Conservation (phyloP, 1,139 yeast species). For the Saccharomyces hybrid region DNA sequence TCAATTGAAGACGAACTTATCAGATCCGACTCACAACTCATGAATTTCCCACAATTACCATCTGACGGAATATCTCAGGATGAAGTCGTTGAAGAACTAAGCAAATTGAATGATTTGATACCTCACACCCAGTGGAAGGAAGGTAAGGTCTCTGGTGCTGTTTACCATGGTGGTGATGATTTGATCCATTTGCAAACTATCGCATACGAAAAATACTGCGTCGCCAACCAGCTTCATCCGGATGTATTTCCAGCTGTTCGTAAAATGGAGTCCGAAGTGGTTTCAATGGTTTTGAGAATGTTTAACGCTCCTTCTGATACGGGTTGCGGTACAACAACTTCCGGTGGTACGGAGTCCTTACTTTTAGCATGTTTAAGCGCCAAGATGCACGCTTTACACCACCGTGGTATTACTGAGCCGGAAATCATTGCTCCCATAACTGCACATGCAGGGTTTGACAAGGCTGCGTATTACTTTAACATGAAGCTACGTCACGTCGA, state of each 20-base stretch:
- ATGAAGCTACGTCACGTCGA: conserved; percentile 80
- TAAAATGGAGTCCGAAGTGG: conserved; percentile 94
- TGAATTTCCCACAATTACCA: conserved; percentile 49
- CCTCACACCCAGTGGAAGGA: conserved; percentile 72
- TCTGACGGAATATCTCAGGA: conserved; percentile 44
- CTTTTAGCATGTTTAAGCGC: conserved; percentile 84
- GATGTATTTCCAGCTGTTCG: conserved; percentile 96
- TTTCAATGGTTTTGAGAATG: conserved; percentile 75
- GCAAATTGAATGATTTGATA: conserved; percentile 38
- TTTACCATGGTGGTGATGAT: conserved; percentile 86
- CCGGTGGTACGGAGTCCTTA: conserved; percentile 96
- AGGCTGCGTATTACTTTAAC: conserved; percentile 86
- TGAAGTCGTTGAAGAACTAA: conserved; percentile 43
- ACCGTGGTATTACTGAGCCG: conserved; percentile 60
- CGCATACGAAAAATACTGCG: conserved; percentile 70
- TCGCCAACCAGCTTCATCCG: conserved; percentile 93
- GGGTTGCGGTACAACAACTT: conserved; percentile 85
- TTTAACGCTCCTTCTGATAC: conserved; percentile 60
- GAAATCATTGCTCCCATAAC: conserved; percentile 87
- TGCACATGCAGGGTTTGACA: conserved; percentile 92
- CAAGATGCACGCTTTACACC: conserved; percentile 45
- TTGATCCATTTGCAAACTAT: conserved; percentile 63
- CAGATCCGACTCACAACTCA: conserved; percentile 41
- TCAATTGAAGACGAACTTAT: conserved; percentile 52
- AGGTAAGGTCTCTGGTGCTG: conserved; percentile 91